phyloP scores from a whole-genome alignment of 768 basidiomycete species.

The Pisolithus tinctorius region DNA sequence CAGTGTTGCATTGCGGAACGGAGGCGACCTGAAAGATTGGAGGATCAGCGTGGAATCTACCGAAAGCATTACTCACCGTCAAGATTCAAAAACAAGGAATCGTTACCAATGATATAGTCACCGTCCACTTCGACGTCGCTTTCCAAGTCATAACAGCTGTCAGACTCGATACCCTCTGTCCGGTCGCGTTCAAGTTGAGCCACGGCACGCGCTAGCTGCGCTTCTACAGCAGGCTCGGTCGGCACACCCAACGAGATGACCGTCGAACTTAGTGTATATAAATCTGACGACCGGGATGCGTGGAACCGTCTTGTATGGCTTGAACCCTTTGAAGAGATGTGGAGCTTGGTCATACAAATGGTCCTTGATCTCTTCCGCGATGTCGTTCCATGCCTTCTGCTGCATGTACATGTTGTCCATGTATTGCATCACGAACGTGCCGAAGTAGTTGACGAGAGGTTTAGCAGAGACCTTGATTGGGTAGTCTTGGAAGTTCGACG shows the following conservation, averaged over 20 bases:
- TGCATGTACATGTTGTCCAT: not conserved
- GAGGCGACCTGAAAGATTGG: too few relatives aligned
- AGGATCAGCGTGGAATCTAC: too few relatives aligned
- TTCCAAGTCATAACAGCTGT: too few relatives aligned
- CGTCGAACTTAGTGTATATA: slow-evolving; percentile 16
- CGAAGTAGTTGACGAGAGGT: slow-evolving; percentile 16
- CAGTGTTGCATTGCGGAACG: too few relatives aligned
- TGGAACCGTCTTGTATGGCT: not conserved
- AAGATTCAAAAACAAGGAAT: too few relatives aligned
- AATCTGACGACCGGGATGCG: slow-evolving; percentile 8
- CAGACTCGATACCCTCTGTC: too few relatives aligned
- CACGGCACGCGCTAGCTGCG: too few relatives aligned
- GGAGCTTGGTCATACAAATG: slow-evolving; percentile 3
- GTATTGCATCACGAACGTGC: slow-evolving; percentile 15
- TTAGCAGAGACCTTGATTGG: not conserved
- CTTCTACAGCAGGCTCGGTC: not conserved
- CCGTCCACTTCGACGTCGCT: too few relatives aligned
- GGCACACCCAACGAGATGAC: slow-evolving; percentile 8
- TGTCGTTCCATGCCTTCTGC: not conserved
- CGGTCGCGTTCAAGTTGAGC: not conserved
- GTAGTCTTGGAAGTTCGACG: slow-evolving; percentile 2
- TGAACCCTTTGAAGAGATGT: not conserved
- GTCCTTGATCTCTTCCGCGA: slow-evolving; percentile 5
- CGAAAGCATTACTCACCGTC: too few relatives aligned
- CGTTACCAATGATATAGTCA: too few relatives aligned